Evolutionary conservation across 2,329 filamentous ascomycete species (phyloP).

Genomic region (Diaporthe aspalathi): DNA sequence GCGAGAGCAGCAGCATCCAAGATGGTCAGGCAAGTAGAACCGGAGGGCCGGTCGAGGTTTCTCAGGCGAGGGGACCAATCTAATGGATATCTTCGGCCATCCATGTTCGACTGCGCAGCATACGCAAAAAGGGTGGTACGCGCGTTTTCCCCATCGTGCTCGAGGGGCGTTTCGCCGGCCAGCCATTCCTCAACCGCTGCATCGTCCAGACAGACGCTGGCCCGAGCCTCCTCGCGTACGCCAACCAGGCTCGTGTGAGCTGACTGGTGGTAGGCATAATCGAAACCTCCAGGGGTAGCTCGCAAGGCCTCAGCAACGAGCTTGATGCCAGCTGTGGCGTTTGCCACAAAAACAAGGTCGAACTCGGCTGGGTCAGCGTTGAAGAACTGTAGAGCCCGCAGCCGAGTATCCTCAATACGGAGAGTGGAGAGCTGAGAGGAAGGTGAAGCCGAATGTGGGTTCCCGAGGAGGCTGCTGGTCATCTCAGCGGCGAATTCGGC

Average conservation of each 20-base stretch:
- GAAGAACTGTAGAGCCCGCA: constrained; percentile 80
- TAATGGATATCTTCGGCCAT: constrained; percentile 79
- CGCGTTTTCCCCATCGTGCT: constrained; percentile 40
- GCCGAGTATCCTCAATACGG: constrained; percentile 79
- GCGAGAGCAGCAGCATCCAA: constrained; percentile 87
- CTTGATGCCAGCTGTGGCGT: constrained; percentile 89
- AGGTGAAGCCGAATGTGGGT: constrained; percentile 87
- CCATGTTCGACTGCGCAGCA: constrained; percentile 93
- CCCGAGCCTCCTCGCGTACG: constrained; percentile 75
- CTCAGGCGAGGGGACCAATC: constrained; percentile 71
- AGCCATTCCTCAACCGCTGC: constrained; percentile 75
- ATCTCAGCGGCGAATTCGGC: constrained; percentile 84
- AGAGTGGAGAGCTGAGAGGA: constrained; percentile 82
- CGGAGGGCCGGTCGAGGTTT: constrained; percentile 22
- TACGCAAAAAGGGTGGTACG: constrained; percentile 75
- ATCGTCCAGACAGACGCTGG: constrained; percentile 76
- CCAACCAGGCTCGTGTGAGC: constrained; percentile 91
- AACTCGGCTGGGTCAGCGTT: constrained; percentile 84
- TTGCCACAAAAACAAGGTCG: constrained; percentile 89
- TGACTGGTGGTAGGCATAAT: constrained; percentile 85
- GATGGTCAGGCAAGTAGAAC: constrained; percentile 69
- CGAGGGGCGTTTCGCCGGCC: constrained; percentile 49
- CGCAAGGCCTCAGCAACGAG: constrained; percentile 82
- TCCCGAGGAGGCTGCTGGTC: constrained; percentile 83
- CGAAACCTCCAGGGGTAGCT: constrained; percentile 76